phyloP scores from a whole-genome alignment of 768 basidiomycete genomes.

The Russula earlei region DNA sequence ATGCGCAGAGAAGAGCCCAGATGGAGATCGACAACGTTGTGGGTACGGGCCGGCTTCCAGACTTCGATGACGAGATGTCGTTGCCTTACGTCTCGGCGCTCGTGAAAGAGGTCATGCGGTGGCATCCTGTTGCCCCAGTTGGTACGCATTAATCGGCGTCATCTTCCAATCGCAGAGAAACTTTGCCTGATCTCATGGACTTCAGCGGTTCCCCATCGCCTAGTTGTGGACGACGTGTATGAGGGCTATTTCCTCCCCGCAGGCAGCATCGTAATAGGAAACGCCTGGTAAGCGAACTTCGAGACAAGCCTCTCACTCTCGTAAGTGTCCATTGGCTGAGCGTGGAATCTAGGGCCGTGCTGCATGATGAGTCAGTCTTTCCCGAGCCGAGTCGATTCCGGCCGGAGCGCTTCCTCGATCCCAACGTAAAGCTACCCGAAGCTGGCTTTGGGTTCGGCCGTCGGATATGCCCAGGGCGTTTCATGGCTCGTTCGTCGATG shows the following conservation, averaged over 20 bases:
- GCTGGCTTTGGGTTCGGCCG: constrained; percentile 16
- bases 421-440: neutral
- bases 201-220: constrained; percentile 22
- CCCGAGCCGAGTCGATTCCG: constrained; percentile 11
- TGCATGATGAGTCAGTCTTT: constrained; percentile 9
- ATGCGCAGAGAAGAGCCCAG: constrained; percentile 23
- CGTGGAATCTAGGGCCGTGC: constrained; percentile 8
- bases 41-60: constrained; percentile 24
- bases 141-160: constrained; percentile 1
- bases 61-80: constrained; percentile 18
- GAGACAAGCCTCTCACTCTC: no score
- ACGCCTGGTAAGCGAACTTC: constrained; percentile 12
- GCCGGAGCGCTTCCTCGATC: constrained; percentile 15
- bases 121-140: constrained; percentile 20
- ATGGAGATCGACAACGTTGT: constrained; percentile 25
- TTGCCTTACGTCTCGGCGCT: constrained; percentile 25
- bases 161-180: neutral
- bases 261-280: constrained; percentile 24
- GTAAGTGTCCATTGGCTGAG: neutral
- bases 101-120: constrained; percentile 22
- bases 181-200: neutral
- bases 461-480: constrained; percentile 13
- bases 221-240: constrained; percentile 21
- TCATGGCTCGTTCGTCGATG: constrained; percentile 14
- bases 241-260: constrained; percentile 26